Base-by-base conservation (phyloP, 208 protist genomes). In the Vickermania ingenoplastis region DNA sequence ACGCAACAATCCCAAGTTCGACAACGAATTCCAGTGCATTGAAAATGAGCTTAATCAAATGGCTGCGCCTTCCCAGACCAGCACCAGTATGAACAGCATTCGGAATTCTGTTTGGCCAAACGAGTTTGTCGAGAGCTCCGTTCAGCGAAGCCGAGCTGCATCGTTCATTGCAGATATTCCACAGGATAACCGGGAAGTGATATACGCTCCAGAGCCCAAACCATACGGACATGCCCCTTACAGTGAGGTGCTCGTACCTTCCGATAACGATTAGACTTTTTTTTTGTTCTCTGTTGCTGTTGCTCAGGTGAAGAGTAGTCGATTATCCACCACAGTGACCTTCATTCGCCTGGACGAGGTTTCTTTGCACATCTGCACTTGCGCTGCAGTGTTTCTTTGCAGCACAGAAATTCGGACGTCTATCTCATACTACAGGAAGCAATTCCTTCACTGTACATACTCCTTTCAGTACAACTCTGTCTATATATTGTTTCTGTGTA, bases 1-100 rank as follows among this genome's bases (percentile, higher is more conserved):
- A 7, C 7, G 17, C 11, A 17, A 7, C 17, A 17, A 45, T 45
- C 36, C 36, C 7, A 45, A 17, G 17, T 45, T 45, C 17, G 36
- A 45, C 17, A 17, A 17, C 17, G 36, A 45, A 17, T 61, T 57
- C 3, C 27, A 54, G 23, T 61, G 70, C 11, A 67, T 74, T 31
- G 67, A 77, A 53, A 31, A 65, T 1, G 71, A 51, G 21, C 55
- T 77, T 26, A 67, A 72, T 31, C 63, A 69, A 23, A 26, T 75
- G 31, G 61, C 41, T 28, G 13, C 22, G 2, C 54, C 31, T 5
- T 41, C 26, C 24, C 22, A 24, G 13, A 22, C 31, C 31, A 45
- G 24, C 23, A 3, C 7, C 22, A 29, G 30, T 41, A 57, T 31
- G 52, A 41, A 57, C 49, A 59, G 52, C 29, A 45, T 45, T 17